A percentile compares a stretch with the other conserved stretches of the same genome.
phyloP scores from a whole-genome alignment of 305 asterid genomes.

The Fraxinus baroniana region DNA sequence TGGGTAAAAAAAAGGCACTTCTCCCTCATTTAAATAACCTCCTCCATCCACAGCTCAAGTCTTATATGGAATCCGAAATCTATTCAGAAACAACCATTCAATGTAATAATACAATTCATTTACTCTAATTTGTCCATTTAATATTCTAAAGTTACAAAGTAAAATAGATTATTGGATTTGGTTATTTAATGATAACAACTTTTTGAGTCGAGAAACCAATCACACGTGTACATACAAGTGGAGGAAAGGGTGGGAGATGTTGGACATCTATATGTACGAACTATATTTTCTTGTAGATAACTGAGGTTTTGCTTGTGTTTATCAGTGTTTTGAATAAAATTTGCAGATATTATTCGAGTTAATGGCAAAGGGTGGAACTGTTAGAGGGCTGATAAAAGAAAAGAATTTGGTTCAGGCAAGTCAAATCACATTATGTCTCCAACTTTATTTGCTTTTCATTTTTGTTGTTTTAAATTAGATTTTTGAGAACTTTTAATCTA shows the following conservation, averaged over 20 bases:
- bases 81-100: background rate
- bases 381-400: slow-evolving; percentile 80
- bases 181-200: background rate
- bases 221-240: background rate
- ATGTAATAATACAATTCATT: background rate
- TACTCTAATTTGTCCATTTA: background rate
- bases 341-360: slow-evolving; percentile 83
- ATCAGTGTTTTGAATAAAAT: slow-evolving; percentile 14
- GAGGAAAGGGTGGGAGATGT: background rate
- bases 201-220: background rate
- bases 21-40: background rate
- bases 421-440: slow-evolving; percentile 23
- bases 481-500: background rate
- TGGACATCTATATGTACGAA: background rate
- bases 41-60: background rate
- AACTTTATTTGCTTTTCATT: slow-evolving; percentile 5
- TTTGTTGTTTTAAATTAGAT: background rate
- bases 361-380: slow-evolving; percentile 90
- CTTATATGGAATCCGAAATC: background rate
- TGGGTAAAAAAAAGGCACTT: background rate
- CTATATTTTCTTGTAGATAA: background rate
- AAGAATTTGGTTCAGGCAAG: slow-evolving; percentile 94
- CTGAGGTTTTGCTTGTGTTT: background rate
- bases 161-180: background rate
- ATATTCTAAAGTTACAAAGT: background rate